Percentiles rank a stretch among this genome's conserved stretches.
phyloP scores from a whole-genome alignment of 306 rosid genomes.

The Astragalus membranaceus region DNA sequence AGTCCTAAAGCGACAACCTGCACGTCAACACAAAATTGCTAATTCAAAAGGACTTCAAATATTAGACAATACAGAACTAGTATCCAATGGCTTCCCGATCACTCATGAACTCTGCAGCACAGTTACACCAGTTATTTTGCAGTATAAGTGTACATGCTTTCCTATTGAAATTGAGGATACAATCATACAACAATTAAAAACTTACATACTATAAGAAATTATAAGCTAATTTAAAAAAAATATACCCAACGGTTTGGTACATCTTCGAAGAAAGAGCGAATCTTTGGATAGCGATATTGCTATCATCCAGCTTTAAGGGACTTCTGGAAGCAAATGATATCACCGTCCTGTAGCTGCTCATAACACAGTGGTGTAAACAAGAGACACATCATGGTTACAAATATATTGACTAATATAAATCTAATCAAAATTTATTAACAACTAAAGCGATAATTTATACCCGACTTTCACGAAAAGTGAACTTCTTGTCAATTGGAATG shows the following conservation, averaged over 20 bases:
- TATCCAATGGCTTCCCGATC: background rate
- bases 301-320: slow-evolving; percentile 33
- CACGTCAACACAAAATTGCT: no score
- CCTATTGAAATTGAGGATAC: background rate
- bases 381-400: background rate
- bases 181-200: background rate
- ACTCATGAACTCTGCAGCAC: no score
- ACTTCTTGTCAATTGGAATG: slow-evolving; percentile 55
- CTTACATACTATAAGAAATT: background rate
- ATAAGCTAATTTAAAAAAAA: background rate
- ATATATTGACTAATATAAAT: background rate
- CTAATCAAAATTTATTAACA: background rate
- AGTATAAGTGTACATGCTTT: no score
- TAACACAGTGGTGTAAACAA: background rate
- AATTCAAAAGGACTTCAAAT: background rate
- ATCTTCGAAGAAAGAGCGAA: slow-evolving; percentile 78
- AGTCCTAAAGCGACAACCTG: no score
- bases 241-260: slow-evolving; percentile 88
- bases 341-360: slow-evolving; percentile 88
- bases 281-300: slow-evolving; percentile 59
- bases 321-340: slow-evolving; percentile 88
- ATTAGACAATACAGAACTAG: background rate
- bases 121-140: no score
- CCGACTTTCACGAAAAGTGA: slow-evolving; percentile 64
- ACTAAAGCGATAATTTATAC: slow-evolving; percentile 24